A percentile compares a stretch with the other conserved stretches of the same genome.
These are phyloP conservation scores for Babesia bigemina DNA, from an alignment of 169 alveolate species.

Conservation along the genomic window DNA sequence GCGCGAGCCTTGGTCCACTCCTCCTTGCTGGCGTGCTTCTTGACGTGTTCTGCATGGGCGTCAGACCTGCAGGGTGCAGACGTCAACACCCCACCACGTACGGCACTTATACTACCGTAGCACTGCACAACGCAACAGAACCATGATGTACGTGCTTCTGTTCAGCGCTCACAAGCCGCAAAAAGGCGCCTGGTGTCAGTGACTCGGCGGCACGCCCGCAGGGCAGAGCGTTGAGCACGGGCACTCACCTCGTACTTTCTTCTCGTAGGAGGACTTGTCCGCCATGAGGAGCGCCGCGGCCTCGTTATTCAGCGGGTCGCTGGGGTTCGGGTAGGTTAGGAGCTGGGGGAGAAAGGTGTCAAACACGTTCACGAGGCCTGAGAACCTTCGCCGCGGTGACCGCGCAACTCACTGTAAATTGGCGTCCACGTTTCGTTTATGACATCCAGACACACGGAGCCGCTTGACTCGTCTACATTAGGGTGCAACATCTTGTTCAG, in stretches of 20 bases:
- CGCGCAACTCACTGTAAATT: slow-evolving; percentile 80
- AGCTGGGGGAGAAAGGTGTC: slow-evolving; percentile 95
- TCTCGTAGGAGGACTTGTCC: slow-evolving; percentile 86
- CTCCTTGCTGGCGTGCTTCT: slow-evolving; percentile 77
- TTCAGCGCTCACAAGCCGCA: no score
- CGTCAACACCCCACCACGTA: neutral
- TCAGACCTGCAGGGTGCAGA: neutral
- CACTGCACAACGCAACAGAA: neutral
- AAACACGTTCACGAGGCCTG: slow-evolving; percentile 88
- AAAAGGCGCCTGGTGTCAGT: no score
- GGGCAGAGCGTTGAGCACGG: no score
- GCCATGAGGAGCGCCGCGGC: slow-evolving; percentile 93
- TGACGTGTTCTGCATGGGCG: slow-evolving; percentile 70
- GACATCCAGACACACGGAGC: slow-evolving; percentile 96
- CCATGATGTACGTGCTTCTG: no score
- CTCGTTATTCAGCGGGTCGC: slow-evolving; percentile 94
- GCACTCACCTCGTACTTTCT: slow-evolving; percentile 87
- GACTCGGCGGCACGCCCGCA: no score
- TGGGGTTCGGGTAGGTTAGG: slow-evolving; percentile 95
- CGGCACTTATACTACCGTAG: neutral
- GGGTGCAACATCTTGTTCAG: slow-evolving; percentile 92
- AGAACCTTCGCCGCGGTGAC: neutral
- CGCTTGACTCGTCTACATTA: slow-evolving; percentile 95
- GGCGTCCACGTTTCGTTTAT: slow-evolving; percentile 98
- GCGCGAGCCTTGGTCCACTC: slow-evolving; percentile 66